Percentiles rank a stretch among this genome's conserved stretches.
phyloP scores from a whole-genome alignment of 768 basidiomycete species.

The Melanogaster broomeanus region DNA sequence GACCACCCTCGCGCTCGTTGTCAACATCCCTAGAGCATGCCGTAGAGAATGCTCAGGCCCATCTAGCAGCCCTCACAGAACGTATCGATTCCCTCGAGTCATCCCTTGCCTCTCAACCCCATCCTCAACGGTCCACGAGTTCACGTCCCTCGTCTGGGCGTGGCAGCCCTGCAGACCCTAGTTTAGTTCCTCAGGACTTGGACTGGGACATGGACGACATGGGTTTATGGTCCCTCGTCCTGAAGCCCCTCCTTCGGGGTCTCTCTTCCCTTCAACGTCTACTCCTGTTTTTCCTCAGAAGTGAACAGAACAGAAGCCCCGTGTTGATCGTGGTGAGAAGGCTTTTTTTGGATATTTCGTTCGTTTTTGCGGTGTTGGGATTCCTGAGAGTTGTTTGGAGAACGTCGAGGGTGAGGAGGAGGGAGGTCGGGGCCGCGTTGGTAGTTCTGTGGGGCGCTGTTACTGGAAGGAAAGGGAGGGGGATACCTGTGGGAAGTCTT shows the following conservation, averaged over 20 bases:
- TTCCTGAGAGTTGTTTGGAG: conserved; percentile 62
- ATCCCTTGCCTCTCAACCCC: conserved; percentile 33
- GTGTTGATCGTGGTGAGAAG: conserved; percentile 68
- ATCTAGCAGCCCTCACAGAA: conserved; percentile 80
- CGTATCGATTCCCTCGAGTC: conserved; percentile 72
- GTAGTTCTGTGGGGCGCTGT: conserved; percentile 70
- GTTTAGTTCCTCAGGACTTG: conserved; percentile 22
- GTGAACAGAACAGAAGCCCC: conserved; percentile 60
- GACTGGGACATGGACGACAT: conserved; percentile 79
- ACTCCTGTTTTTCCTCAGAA: conserved; percentile 57
- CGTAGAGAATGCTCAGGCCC: conserved; percentile 77
- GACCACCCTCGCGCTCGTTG: conserved; percentile 44
- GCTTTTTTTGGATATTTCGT: conserved; percentile 76
- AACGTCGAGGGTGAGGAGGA: conserved; percentile 65
- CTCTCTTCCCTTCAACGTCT: conserved; percentile 50
- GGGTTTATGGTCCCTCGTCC: conserved; percentile 78
- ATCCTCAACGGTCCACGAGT: conserved; percentile 40
- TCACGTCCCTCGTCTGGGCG: conserved; percentile 44
- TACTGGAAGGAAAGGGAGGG: conserved; percentile 56
- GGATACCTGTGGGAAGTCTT: conserved; percentile 45
- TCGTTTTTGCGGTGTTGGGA: conserved; percentile 66
- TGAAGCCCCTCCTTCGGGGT: conserved; percentile 62
- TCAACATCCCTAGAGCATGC: conserved; percentile 60
- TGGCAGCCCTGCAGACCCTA: conserved; percentile 43
- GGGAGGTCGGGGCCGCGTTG: conserved; percentile 68